Conservation (phyloP, 495 filamentous ascomycete species). For the Penicillium atrosanguineum region DNA sequence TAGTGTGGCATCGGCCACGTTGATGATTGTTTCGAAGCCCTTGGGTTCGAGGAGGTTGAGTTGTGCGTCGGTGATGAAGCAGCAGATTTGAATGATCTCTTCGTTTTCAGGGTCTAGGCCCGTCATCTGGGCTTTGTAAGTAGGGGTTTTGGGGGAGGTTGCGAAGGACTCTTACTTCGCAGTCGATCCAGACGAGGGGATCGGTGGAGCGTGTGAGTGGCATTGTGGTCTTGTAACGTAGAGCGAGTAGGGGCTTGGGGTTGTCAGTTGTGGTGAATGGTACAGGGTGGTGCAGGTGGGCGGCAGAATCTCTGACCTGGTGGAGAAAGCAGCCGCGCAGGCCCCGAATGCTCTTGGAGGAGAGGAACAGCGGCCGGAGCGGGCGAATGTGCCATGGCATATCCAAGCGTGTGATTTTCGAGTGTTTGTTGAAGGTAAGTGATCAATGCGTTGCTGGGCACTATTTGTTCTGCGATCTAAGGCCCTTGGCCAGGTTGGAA, state of each 20-base stretch:
- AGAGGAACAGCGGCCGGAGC: background rate
- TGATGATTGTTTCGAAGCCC: conserved; percentile 79
- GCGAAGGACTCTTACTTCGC: conserved; percentile 58
- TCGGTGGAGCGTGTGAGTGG: conserved; percentile 49
- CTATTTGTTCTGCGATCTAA: background rate
- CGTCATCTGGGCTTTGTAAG: conserved; percentile 69
- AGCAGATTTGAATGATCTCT: conserved; percentile 88
- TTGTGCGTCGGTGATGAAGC: conserved; percentile 81
- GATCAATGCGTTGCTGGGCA: background rate
- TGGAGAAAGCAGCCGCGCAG: conserved; percentile 25
- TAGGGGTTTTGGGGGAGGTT: conserved; percentile 5
- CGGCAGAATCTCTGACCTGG: conserved; percentile 20
- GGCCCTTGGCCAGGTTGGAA: background rate
- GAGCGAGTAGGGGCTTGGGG: background rate
- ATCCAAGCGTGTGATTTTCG: background rate
- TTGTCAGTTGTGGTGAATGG: background rate
- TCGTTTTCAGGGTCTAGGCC: conserved; percentile 78
- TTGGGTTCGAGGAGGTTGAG: conserved; percentile 71
- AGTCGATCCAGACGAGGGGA: conserved; percentile 85
- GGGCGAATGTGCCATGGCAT: background rate
- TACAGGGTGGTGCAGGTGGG: background rate
- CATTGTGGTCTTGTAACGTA: conserved; percentile 29
- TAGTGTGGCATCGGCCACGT: conserved; percentile 67
- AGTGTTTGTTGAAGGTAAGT: background rate
- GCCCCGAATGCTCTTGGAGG: conserved; percentile 2